Conservation (phyloP, 768 basidiomycete species). For the Calocybe cyanea region DNA sequence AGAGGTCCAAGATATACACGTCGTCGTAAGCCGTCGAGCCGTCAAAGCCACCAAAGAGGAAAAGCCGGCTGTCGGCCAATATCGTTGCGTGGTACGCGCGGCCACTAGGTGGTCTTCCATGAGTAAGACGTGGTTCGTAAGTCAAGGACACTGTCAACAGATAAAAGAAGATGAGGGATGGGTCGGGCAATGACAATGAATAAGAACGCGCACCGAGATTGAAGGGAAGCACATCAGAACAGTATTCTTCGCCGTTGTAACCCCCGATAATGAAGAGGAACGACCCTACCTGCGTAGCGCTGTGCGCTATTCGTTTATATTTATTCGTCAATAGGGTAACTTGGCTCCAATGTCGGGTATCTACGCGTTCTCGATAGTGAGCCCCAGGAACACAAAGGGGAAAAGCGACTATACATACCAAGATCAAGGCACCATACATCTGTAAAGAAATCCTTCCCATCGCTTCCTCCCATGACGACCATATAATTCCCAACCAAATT, state of each 20-base stretch:
- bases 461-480: conserved; percentile 88
- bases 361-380: conserved; percentile 20
- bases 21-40: conserved; percentile 83
- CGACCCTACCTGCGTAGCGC: conserved; percentile 86
- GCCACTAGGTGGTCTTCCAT: conserved; percentile 64
- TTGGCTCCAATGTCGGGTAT: conserved; percentile 42
- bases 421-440: conserved; percentile 87
- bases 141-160: conserved; percentile 72
- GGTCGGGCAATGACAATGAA: background rate
- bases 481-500: conserved; percentile 83
- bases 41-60: conserved; percentile 87
- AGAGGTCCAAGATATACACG: conserved; percentile 80
- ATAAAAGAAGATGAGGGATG: background rate
- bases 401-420: conserved; percentile 49
- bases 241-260: conserved; percentile 77
- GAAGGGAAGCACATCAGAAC: conserved; percentile 72
- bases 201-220: conserved; percentile 62
- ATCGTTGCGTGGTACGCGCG: conserved; percentile 86
- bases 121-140: conserved; percentile 70
- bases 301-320: conserved; percentile 75
- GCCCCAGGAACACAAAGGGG: background rate
- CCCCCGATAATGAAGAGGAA: conserved; percentile 90
- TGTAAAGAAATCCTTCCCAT: conserved; percentile 83
- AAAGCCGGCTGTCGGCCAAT: conserved; percentile 79
- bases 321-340: conserved; percentile 35